These are phyloP conservation scores for Mycena maculata DNA, from an alignment of 768 basidiomycete species.

Conservation along the genomic window DNA sequence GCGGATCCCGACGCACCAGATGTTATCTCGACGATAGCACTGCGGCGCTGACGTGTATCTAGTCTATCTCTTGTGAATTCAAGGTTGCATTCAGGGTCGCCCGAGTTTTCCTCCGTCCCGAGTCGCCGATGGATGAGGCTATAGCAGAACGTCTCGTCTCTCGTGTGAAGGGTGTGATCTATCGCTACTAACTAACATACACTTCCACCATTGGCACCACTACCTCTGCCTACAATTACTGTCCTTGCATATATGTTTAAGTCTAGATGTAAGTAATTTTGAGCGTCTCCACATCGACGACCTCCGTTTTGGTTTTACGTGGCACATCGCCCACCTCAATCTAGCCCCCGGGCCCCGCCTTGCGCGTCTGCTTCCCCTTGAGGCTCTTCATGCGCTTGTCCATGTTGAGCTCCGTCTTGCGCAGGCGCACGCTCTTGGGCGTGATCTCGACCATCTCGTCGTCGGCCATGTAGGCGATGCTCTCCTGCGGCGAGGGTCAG, in stretches of 20 bases:
- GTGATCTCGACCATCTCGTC: conserved; percentile 63
- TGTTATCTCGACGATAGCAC: conserved; percentile 28
- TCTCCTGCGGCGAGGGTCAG: conserved; percentile 36
- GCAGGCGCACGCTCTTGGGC: conserved; percentile 52
- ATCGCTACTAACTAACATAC: background rate
- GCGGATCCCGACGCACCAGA: conserved; percentile 5
- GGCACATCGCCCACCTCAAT: too few species aligned
- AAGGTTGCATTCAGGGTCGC: background rate
- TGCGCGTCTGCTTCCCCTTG: conserved; percentile 32
- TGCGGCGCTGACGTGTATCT: background rate
- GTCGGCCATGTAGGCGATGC: conserved; percentile 60
- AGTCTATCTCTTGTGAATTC: background rate
- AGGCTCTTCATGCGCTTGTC: conserved; percentile 47
- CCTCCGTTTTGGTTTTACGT: conserved; percentile 32
- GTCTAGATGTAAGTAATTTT: conserved; percentile 8
- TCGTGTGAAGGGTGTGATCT: conserved; percentile 7
- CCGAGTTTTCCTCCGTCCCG: background rate
- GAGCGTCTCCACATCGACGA: background rate
- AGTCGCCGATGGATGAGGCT: background rate
- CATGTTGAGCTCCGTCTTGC: conserved; percentile 55
- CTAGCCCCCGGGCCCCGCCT: too few species aligned
- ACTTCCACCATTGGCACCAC: too few species aligned
- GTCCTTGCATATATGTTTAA: background rate
- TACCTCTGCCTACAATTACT: background rate
- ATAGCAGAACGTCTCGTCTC: too few species aligned